Percentiles rank a stretch among this genome's conserved stretches.
phyloP scores from a whole-genome alignment of 75 land plant species.

The Azolla pinnata region DNA sequence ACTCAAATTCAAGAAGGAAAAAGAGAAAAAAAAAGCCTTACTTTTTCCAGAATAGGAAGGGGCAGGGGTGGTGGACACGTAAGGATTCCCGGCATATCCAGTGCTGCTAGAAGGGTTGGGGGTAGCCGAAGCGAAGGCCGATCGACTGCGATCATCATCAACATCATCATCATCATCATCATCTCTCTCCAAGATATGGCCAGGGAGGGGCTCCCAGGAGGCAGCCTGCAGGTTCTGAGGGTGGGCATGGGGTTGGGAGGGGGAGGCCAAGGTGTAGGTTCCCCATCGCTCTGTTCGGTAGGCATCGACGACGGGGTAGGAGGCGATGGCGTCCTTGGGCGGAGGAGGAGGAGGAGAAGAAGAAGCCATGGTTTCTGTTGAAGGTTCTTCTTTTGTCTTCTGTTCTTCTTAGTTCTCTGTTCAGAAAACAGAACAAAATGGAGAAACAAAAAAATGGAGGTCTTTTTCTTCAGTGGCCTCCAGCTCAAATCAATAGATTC shows the following conservation, averaged over 20 bases:
- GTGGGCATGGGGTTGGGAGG: constrained; percentile 42
- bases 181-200: constrained; percentile 2
- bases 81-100: constrained; percentile 21
- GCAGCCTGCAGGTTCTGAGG: constrained; percentile 49
- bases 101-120: background rate
- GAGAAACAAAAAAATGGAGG: too few species aligned
- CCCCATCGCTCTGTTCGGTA: constrained; percentile 37
- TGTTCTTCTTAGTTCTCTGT: too few species aligned
- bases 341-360: too few species aligned
- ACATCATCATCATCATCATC: background rate
- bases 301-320: too few species aligned
- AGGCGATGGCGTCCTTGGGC: too few species aligned
- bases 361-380: too few species aligned
- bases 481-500: too few species aligned
- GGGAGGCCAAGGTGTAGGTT: constrained; percentile 40
- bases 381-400: too few species aligned
- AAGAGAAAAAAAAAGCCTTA: constrained; percentile 9
- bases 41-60: constrained; percentile 18
- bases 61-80: constrained; percentile 20
- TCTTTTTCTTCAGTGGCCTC: too few species aligned
- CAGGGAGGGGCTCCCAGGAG: constrained; percentile 6
- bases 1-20: too few species aligned
- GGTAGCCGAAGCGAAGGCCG: constrained; percentile 7
- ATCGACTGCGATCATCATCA: background rate
- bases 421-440: too few species aligned